Evolutionary conservation across 1,139 yeast genomes (phyloP).

Genomic region (Pichia sp.): DNA sequence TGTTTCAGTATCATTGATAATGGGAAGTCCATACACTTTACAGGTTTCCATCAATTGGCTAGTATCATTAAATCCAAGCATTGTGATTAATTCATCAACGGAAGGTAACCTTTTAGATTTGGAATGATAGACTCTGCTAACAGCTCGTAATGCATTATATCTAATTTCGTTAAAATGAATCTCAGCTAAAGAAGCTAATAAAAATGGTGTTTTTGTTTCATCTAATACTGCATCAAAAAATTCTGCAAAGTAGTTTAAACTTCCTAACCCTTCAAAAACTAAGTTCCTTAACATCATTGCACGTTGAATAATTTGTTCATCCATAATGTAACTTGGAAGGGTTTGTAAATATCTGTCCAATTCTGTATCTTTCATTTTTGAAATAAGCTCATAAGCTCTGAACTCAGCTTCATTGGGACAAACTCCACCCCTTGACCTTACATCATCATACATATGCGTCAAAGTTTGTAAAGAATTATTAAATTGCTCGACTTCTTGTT

Average conservation of each 20-base stretch:
- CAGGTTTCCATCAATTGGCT: conserved; percentile 54
- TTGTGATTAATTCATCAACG: conserved; percentile 38
- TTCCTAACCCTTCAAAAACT: conserved; percentile 60
- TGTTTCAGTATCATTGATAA: conserved; percentile 30
- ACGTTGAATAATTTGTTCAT: conserved; percentile 54
- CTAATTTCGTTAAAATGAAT: conserved; percentile 76
- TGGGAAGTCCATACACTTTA: conserved; percentile 56
- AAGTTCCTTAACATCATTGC: conserved; percentile 67
- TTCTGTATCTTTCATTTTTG: conserved; percentile 81
- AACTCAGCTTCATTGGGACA: conserved; percentile 91
- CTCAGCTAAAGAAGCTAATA: conserved; percentile 72
- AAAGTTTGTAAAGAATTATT: conserved; percentile 88
- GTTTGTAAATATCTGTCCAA: conserved; percentile 69
- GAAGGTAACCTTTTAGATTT: conserved; percentile 59
- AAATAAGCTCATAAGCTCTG: conserved; percentile 75
- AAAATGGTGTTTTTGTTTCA: conserved; percentile 49
- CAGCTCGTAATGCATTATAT: conserved; percentile 63
- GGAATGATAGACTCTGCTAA: conserved; percentile 64
- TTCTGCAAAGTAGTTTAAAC: conserved; percentile 53
- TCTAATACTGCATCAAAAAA: conserved; percentile 54
- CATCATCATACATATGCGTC: conserved; percentile 80
- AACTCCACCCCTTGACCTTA: conserved; percentile 58
- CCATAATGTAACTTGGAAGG: conserved; percentile 53
- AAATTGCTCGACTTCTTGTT: conserved; percentile 91
- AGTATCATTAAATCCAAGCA: conserved; percentile 61